Base-by-base conservation (phyloP, 768 basidiomycete genomes). In the Suillus clintonianus region DNA sequence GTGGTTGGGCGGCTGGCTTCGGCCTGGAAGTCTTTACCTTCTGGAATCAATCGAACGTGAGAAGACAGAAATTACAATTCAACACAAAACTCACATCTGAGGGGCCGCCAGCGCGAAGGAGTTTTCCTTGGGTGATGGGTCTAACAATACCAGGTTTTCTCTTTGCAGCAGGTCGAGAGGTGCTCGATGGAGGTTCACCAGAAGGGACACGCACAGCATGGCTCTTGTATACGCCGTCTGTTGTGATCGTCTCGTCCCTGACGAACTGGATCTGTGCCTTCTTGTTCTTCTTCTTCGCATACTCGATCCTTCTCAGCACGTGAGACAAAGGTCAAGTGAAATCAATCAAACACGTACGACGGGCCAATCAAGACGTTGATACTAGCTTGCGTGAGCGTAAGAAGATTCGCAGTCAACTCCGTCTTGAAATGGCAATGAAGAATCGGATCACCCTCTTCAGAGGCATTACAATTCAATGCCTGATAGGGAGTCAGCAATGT, bases 251-350 rank as follows among this genome's bases (percentile, higher is more conserved):
- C 76, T 99, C 96, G 72, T 98, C 95, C 81, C 92, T 97, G 70
- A 89, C 75, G 65, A 94, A 90, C 74, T 90, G 91, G 77, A 99
- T 94, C 60, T 86, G 82, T 5, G 90, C 88, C 71, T 88, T 88
- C 80, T 99, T 99, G 67, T 96, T 96, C 78, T 95, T 99, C 85
- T 99, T 99, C 84, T 99, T 99, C 47, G 83, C 82, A 75, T 98
- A 99, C 62, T 92, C 87, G 64, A 98, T 78, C 9, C 93, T 98
- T 36, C 22, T 30, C 34, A n/a, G 50, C 17, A n/a, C 27, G 53
- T 75, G 24, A 76, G 64, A 59, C 41, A 43, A 62, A 22, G 39
- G 10, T 56, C 36, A 34, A 19, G 11, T 5, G 15, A 22, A 50
- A 13, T 24, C 58, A n/a, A 69, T 32, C 17, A 19, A 42, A 61